These are phyloP conservation scores for Drosera spatulata DNA, from an alignment of 179 eudicot genomes.

Conservation along the genomic window DNA sequence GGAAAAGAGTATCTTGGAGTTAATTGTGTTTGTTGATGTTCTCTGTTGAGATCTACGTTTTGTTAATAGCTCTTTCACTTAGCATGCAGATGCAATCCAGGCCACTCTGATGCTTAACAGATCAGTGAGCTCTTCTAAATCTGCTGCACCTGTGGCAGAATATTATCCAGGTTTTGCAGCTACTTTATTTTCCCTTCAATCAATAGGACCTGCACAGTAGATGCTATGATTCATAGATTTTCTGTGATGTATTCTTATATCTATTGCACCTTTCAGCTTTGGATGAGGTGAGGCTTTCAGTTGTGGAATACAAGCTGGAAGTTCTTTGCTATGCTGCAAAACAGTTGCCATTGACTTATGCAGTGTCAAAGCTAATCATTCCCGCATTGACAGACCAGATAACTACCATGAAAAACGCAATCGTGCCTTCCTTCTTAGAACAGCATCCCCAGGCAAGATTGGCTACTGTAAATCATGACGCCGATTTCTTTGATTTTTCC, in stretches of 20 bases:
- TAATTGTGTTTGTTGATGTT: background rate
- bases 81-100: conserved; percentile 87
- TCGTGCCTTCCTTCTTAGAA: conserved; percentile 32
- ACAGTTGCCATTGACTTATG: conserved; percentile 46
- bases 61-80: conserved; percentile 19
- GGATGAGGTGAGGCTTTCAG: conserved; percentile 47
- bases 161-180: conserved; percentile 61
- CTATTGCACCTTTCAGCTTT: conserved; percentile 26
- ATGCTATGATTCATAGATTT: background rate
- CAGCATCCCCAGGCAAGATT: conserved; percentile 50
- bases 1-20: background rate
- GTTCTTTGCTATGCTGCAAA: conserved; percentile 78
- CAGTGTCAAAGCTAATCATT: conserved; percentile 60
- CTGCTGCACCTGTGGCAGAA: conserved; percentile 60
- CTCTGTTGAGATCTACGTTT: background rate
- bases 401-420: conserved; percentile 41
- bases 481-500: background rate
- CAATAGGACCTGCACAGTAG: background rate
- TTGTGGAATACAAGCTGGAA: conserved; percentile 55
- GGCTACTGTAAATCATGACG: background rate
- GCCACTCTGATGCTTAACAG: conserved; percentile 48
- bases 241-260: background rate
- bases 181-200: background rate
- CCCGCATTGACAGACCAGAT: conserved; percentile 81
- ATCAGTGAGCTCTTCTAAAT: conserved; percentile 34